Evolutionary conservation across 345 rosid genomes (phyloP).

Genomic region (Clarkia xantiana): DNA sequence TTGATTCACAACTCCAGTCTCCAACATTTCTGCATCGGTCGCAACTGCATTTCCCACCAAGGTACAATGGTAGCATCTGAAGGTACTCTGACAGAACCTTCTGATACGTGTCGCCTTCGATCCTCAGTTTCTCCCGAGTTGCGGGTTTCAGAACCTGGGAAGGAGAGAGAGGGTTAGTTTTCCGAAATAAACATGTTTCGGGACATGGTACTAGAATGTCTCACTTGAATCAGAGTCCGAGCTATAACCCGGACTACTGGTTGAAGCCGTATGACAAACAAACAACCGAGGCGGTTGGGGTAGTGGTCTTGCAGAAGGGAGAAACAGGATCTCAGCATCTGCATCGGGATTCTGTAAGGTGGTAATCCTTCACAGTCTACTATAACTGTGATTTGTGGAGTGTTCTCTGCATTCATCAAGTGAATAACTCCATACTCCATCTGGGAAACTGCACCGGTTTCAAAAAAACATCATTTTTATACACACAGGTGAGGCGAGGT

Average conservation of each 20-base stretch:
- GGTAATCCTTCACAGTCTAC: constrained; percentile 86
- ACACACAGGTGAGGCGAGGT: too few relatives aligned
- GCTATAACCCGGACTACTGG: constrained; percentile 70
- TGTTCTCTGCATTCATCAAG: constrained; percentile 38
- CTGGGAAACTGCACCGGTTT: constrained; percentile 59
- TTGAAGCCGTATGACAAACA: constrained; percentile 80
- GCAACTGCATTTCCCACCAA: constrained; percentile 73
- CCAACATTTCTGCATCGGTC: constrained; percentile 33
- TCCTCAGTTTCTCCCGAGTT: constrained; percentile 71
- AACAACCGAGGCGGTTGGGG: constrained; percentile 73
- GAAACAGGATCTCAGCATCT: constrained; percentile 73
- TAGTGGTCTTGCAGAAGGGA: constrained; percentile 79
- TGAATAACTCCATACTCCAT: constrained; percentile 67
- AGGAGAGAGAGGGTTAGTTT: constrained; percentile 6
- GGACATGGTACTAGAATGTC: neutral
- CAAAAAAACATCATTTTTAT: neutral
- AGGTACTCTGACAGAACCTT: constrained; percentile 47
- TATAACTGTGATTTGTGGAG: constrained; percentile 63
- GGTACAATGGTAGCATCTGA: constrained; percentile 62
- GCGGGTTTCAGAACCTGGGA: constrained; percentile 63
- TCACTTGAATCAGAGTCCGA: constrained; percentile 84
- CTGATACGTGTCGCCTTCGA: constrained; percentile 53
- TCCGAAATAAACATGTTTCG: neutral
- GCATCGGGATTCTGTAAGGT: constrained; percentile 83
- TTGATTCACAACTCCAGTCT: constrained; percentile 7